Evolutionary conservation across 495 filamentous ascomycete genomes (phyloP), one percentile per base, ranked within the genome.

Genomic region (Cercophora sp.): DNA sequence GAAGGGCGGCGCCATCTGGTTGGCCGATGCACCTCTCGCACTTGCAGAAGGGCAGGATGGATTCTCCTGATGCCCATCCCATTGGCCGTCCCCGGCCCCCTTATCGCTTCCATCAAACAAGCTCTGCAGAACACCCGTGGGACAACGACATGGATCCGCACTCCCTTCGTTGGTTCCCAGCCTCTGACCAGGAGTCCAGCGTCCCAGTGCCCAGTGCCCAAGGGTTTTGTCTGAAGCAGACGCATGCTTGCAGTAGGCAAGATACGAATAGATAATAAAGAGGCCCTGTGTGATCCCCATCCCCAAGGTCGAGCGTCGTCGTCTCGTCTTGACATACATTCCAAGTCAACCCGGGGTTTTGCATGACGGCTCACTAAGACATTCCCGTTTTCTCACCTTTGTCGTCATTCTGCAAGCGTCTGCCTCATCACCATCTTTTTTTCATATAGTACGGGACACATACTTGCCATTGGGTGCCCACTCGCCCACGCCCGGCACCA

Each of bases 81-180:
- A 58, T 58, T 58, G 56, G 56, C 25, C 51, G 26, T n/a, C n/a
- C 19, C 16, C 16, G 10, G 5, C 16, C 36, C 41, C 45, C 54
- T 60, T 60, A 56, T 60, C 58, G 56, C 42, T 34, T 32, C 35
- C 51, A 59, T 59, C 56, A 47, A 51, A 55, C 52, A 59, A 45
- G 24, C 24, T 54, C 37, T 48, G 55, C 46, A 46, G 57, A 48
- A 36, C n/a, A n/a, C n/a, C 52, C 49, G 55, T 60, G 53, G 54
- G 43, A 60, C 43, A 37, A 34, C 50, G 36, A 54, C 37, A 43
- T 46, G 11, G 56, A 44, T 56, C 35, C 43, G 6, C 36, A 51
- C 26, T 19, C 15, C 24, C 22, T 42, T 49, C 40, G 52, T 59
- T 56, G 57, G 57, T 27, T 52, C 24, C 55, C 50, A 58, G 46